These are phyloP conservation scores for Linnemannia zychae DNA, from an alignment of 192 early-diverging fungal genomes.

Conservation along the genomic window DNA sequence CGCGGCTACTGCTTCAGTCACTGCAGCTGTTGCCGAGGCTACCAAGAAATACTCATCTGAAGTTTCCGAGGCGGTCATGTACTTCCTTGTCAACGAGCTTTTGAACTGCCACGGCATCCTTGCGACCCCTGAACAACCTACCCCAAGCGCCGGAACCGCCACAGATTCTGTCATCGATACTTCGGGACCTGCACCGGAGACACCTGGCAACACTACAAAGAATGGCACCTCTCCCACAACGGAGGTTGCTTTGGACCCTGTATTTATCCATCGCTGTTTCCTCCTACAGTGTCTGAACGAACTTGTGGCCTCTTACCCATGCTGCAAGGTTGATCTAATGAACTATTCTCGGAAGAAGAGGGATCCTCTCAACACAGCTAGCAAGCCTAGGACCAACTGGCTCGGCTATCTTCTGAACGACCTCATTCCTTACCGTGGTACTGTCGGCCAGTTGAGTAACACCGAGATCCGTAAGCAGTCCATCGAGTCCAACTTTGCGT, in stretches of 20 bases:
- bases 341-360: slow-evolving; percentile 68
- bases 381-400: slow-evolving; percentile 63
- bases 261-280: slow-evolving; percentile 69
- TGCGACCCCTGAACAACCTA: background rate
- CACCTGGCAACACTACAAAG: background rate
- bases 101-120: slow-evolving; percentile 46
- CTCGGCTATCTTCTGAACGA: slow-evolving; percentile 75
- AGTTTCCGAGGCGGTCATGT: slow-evolving; percentile 63
- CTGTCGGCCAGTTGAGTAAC: slow-evolving; percentile 51
- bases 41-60: slow-evolving; percentile 61
- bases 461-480: slow-evolving; percentile 68
- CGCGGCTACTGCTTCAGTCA: slow-evolving; percentile 21
- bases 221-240: background rate
- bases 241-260: slow-evolving; percentile 13
- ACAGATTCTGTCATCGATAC: background rate
- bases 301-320: slow-evolving; percentile 85
- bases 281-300: slow-evolving; percentile 90
- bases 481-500: slow-evolving; percentile 75
- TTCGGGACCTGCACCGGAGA: background rate
- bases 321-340: slow-evolving; percentile 81
- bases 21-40: slow-evolving; percentile 23
- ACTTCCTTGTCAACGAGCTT: slow-evolving; percentile 68
- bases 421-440: slow-evolving; percentile 69
- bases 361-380: slow-evolving; percentile 59
- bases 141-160: background rate